A percentile compares a stretch with the other conserved stretches of the same genome.
These are phyloP conservation scores for Solanum megistacrolobum DNA, from an alignment of 257 asterid species.

Conservation along the genomic window DNA sequence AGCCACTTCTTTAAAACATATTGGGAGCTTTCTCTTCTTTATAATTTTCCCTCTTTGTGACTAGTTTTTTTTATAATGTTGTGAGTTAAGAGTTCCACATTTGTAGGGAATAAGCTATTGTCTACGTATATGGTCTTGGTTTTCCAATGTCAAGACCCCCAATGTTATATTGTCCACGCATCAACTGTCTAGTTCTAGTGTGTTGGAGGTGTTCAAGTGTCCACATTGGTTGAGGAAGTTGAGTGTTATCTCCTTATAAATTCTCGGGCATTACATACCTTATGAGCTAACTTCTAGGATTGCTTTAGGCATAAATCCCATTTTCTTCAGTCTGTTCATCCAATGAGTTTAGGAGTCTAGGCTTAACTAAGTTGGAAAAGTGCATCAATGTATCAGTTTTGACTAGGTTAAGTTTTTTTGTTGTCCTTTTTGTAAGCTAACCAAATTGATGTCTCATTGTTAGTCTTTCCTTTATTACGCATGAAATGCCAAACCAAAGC, in stretches of 20 bases:
- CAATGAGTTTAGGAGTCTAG: neutral
- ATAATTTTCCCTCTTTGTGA: neutral
- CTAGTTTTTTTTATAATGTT: neutral
- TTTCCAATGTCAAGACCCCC: neutral
- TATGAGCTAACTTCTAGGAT: neutral
- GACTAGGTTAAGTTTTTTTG: neutral
- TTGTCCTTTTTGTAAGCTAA: neutral
- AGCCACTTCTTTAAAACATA: neutral
- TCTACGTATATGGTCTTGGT: neutral
- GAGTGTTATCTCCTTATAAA: neutral
- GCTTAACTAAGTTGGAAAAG: neutral
- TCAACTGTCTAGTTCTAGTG: neutral
- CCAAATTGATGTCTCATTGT: neutral
- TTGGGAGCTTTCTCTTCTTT: neutral
- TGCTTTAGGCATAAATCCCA: neutral
- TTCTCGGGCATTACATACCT: neutral
- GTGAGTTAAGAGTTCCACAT: neutral
- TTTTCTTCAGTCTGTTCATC: neutral
- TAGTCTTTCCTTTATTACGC: neutral
- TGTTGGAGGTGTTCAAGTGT: neutral
- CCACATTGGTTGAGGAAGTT: neutral
- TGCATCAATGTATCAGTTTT: neutral
- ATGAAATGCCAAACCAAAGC: neutral
- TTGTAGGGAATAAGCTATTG: neutral
- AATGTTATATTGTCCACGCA: neutral